These are phyloP conservation scores for Claviceps spartinae DNA, from an alignment of 2,329 filamentous ascomycete genomes.

Conservation along the genomic window DNA sequence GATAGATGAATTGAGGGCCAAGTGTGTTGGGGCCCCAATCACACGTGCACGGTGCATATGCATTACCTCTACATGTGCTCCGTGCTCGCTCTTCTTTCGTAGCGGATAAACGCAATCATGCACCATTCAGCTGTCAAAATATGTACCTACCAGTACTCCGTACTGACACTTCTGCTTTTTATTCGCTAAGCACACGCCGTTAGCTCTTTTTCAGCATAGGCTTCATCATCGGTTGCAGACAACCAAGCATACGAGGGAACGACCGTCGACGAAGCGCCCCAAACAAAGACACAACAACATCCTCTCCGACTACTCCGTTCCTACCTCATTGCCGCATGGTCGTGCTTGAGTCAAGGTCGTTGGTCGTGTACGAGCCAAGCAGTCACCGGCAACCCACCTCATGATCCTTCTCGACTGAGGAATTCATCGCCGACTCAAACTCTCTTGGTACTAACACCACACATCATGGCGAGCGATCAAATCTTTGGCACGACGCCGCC, in stretches of 20 bases:
- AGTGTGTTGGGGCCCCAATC: no score
- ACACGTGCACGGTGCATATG: no score
- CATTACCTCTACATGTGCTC: background rate
- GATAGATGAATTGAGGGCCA: background rate
- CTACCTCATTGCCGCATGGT: background rate
- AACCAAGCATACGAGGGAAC: background rate
- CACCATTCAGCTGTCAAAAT: background rate
- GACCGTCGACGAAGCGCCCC: background rate
- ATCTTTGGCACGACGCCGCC: conserved; percentile 63
- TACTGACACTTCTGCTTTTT: background rate
- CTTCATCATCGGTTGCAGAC: background rate
- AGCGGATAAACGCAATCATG: background rate
- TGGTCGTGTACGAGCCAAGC: background rate
- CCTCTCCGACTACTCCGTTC: background rate
- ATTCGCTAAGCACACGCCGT: background rate
- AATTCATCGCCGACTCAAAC: background rate
- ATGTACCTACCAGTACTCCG: background rate
- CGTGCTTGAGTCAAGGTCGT: background rate
- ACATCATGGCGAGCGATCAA: conserved; percentile 24
- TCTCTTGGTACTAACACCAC: background rate
- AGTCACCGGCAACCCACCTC: background rate
- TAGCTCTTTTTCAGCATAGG: background rate
- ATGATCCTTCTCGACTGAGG: background rate
- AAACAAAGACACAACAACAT: background rate
- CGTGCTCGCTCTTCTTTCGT: background rate